Conservation (phyloP, 108 stramenopile genomes). For the Discostella pseudostelligera region DNA sequence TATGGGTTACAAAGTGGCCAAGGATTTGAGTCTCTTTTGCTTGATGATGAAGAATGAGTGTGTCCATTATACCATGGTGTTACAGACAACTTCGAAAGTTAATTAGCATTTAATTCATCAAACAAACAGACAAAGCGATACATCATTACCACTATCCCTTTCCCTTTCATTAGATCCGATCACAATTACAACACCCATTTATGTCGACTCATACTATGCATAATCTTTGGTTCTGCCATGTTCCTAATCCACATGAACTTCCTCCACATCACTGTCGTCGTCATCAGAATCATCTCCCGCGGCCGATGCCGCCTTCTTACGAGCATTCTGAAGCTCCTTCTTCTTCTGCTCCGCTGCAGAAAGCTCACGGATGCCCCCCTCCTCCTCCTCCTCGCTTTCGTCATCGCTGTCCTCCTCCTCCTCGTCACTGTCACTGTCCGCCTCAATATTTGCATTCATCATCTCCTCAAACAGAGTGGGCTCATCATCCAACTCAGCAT, state of each 20-base stretch:
- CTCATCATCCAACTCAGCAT: constrained; percentile 97
- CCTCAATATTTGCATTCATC: constrained; percentile 89
- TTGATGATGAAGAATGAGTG: no score
- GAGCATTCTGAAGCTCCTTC: constrained; percentile 73
- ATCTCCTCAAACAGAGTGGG: constrained; percentile 98
- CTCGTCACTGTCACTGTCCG: constrained; percentile 79
- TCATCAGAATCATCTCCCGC: constrained; percentile 69
- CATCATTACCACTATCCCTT: no score
- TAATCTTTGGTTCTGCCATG: constrained; percentile 4
- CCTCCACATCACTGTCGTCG: constrained; percentile 75
- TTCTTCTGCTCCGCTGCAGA: constrained; percentile 84
- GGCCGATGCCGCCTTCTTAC: constrained; percentile 64
- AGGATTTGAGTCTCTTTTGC: constrained; percentile 76
- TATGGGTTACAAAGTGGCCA: constrained; percentile 77
- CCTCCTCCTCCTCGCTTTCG: constrained; percentile 55
- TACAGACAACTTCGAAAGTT: no score
- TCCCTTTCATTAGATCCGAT: no score
- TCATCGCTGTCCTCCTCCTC: constrained; percentile 74
- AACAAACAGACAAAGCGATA: background rate
- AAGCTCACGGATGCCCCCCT: constrained; percentile 64
- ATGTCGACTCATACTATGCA: constrained; percentile 23
- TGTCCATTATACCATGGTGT: no score
- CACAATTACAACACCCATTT: no score
- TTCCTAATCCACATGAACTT: constrained; percentile 65
- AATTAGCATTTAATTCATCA: no score